Evolutionary conservation across 2,329 filamentous ascomycete species (phyloP).

Genomic region (Xylaria sp.): DNA sequence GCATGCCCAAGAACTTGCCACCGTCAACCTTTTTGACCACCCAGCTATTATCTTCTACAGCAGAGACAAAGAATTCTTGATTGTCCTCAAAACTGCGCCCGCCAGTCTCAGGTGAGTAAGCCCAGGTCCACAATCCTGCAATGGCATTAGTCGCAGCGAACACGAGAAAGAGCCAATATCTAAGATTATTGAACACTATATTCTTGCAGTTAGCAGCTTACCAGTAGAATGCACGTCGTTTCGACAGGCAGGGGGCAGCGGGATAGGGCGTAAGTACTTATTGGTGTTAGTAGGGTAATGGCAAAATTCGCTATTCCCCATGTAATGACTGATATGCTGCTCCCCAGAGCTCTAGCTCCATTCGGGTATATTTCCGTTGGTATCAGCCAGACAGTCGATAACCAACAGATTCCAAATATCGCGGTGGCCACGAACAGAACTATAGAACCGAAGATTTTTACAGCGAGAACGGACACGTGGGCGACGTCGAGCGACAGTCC

Average conservation of each 20-base stretch:
- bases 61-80: conserved; percentile 66
- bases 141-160: conserved; percentile 66
- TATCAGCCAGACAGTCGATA: conserved; percentile 69
- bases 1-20: conserved; percentile 57
- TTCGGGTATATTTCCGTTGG: conserved; percentile 69
- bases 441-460: conserved; percentile 63
- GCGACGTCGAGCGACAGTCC: conserved; percentile 57
- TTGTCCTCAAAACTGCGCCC: conserved; percentile 70
- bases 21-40: conserved; percentile 62
- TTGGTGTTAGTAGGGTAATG: conserved; percentile 66
- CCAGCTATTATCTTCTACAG: conserved; percentile 63
- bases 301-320: conserved; percentile 69
- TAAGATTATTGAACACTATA: conserved; percentile 65
- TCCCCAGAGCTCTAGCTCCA: conserved; percentile 64
- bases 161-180: conserved; percentile 68
- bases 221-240: not conserved
- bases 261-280: conserved; percentile 46
- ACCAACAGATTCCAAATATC: conserved; percentile 70
- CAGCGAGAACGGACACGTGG: conserved; percentile 53
- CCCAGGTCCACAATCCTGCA: conserved; percentile 65
- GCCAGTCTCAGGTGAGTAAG: conserved; percentile 64
- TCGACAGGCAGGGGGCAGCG: not conserved
- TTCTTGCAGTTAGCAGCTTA: not conserved
- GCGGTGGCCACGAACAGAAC: conserved; percentile 67
- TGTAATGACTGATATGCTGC: conserved; percentile 64